Evolutionary conservation across 1,284 basidiomycete species (phyloP), one percentile per base, ranked within the genome.

Genomic region (Malassezia psittaci): DNA sequence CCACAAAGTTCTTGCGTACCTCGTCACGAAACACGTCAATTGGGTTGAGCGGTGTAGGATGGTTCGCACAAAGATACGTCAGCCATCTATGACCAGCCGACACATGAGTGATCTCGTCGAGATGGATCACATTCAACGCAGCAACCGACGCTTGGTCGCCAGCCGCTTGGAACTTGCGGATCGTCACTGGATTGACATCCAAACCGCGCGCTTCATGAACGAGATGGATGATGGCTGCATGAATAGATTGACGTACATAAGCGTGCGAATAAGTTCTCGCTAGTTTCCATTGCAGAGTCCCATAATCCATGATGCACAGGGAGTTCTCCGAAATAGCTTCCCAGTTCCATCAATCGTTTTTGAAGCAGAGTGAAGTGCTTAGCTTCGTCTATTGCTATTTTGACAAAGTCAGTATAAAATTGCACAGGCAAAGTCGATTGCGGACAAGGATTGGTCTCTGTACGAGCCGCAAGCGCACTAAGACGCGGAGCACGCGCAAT

Each of bases 201-300:
- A 90, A 79, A 2, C 88, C 88, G 29, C 88, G 79, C 1, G 88
- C 87, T 77, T 90, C 88, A 69, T 90, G 88, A 0, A 90, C 88
- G 32, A 90, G 82, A 67, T 90, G 88, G 63, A 90, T 88, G 73
- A 90, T 90, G 1, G 86, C 44, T 48, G 46, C 18, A 40, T 48
- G 13, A 48, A 40, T n/a, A 24, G 4, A n/a, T 16, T 13, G 13
- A 54, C 52, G 45, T 48, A 54, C 52, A 86, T 24, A 90, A 81
- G 2, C 88, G 81, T 0, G 87, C 80, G 35, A 83, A 81, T 33
- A 90, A 79, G 1, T 85, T 87, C 48, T 82, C 74, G 3, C 82
- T 81, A 0, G 88, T 90, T 45, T 83, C 80, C 13, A 79, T 78
- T 1, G 88, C 88, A 3, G 85, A 86, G 55, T 88, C 83, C 88